Conservation (phyloP, 306 rosid species). For the Albizia julibrissin region DNA sequence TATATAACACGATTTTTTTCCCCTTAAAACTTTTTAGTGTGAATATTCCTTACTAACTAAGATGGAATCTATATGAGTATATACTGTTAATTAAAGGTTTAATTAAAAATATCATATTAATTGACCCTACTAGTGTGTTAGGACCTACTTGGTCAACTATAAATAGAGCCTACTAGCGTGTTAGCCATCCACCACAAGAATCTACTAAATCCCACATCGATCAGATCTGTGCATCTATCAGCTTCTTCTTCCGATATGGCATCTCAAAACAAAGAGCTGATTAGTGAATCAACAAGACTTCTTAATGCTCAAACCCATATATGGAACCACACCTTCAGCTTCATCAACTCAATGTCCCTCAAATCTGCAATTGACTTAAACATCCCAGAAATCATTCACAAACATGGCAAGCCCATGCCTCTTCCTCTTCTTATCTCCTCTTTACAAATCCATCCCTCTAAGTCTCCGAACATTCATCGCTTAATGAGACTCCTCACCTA, state of each 20-base stretch:
- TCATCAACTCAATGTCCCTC: conserved; percentile 32
- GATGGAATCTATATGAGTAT: neutral
- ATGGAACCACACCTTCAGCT: conserved; percentile 20
- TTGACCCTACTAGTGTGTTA: neutral
- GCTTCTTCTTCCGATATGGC: neutral
- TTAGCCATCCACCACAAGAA: neutral
- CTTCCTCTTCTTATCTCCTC: conserved; percentile 39
- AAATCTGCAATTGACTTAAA: conserved; percentile 26
- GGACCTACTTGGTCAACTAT: neutral
- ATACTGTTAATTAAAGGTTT: too few species aligned
- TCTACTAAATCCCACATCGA: neutral
- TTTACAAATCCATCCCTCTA: conserved; percentile 41
- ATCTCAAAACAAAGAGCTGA: neutral
- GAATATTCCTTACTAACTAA: too few species aligned
- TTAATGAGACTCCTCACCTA: conserved; percentile 5
- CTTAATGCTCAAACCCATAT: conserved; percentile 41
- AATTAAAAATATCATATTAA: too few species aligned
- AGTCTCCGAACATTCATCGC: conserved; percentile 27
- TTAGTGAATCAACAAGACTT: neutral
- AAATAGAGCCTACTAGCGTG: neutral
- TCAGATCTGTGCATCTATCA: neutral
- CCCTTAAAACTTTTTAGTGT: neutral
- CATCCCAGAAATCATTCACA: conserved; percentile 39
- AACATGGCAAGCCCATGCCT: conserved; percentile 52
- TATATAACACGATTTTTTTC: neutral